Base-by-base conservation (phyloP, 768 basidiomycete genomes). In the Tremella fuciformis region DNA sequence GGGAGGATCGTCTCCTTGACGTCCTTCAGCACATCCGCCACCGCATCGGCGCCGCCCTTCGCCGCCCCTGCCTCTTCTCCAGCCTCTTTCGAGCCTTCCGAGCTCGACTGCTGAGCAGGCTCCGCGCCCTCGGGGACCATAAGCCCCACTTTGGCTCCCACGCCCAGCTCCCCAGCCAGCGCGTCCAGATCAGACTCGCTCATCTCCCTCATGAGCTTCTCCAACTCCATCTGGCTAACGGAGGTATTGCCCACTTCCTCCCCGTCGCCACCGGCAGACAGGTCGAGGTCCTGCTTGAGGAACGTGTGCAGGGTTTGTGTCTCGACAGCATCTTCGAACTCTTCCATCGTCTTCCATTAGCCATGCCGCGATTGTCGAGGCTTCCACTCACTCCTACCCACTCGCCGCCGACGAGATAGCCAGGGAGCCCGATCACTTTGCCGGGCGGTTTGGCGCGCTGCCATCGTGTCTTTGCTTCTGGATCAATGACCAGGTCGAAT, bases 291-390 rank as follows among this genome's bases (percentile, higher is more conserved):
- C 55, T 74, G 72, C 39, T 66, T 64, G 38, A 74, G 62, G 58
- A 74, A 69, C 13, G 53, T 13, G 44, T 55, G 63, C 25, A 74
- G 64, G 1, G 59, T 63, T 11, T 56, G 63, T 0, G 61, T 62
- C 46, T 74, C 72, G 16, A 71, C 69, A 21, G 72, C 72, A 22
- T 74, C 55, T 63, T 74, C 72, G 34, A 71, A 74, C 19, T 74
- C 72, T 21, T 74, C 72, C 69, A 74, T 74, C 3, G 67, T 71
- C 72, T 74, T 7, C 8, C 26, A 4, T 19, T 16, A 52, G 25
- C 52, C 9, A 29, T 7, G 6, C 49, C 21, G 6, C 29, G 6
- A 11, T 34, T 6, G 4, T 11, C 29, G 29, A 18, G 49, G 34
- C 8, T 37, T 29, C 4, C 11, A 65, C 72, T 63, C 53, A 74